Evolutionary conservation across 1,139 yeast genomes (phyloP).

Genomic region (Blastobotrys raffinosifermentans): DNA sequence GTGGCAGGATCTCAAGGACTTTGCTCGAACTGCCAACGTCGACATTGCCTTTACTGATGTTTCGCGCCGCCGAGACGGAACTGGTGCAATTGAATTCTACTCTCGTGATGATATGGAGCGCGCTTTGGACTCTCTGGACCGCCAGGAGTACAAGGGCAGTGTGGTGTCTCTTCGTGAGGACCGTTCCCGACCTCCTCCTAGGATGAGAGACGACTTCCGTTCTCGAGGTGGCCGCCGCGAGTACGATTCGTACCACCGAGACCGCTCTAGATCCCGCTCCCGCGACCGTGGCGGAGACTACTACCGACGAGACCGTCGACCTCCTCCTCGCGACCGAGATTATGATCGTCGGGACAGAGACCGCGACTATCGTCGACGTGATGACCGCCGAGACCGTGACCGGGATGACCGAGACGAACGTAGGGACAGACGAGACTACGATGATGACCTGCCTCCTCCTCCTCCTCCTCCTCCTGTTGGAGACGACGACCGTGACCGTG

Average conservation of each 20-base stretch:
- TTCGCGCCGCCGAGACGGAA: constrained; percentile 29
- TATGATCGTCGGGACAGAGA: constrained; percentile 8
- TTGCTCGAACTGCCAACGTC: constrained; percentile 32
- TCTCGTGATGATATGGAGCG: constrained; percentile 67
- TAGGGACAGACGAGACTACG: constrained; percentile 6
- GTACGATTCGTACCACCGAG: constrained; percentile 28
- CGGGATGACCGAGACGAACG: constrained; percentile 12
- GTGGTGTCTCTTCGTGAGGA: constrained; percentile 59
- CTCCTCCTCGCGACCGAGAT: constrained; percentile 12
- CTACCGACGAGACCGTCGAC: constrained; percentile 12
- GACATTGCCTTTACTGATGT: constrained; percentile 33
- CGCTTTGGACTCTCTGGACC: constrained; percentile 64
- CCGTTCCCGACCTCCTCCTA: constrained; percentile 35
- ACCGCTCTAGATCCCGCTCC: constrained; percentile 1
- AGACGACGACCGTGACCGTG: constrained; percentile 5
- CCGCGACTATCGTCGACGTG: constrained; percentile 14
- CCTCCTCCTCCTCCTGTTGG: constrained; percentile 1
- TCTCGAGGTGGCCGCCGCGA: constrained; percentile 14
- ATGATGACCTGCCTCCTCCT: constrained; percentile 8
- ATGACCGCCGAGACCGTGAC: constrained; percentile 19
- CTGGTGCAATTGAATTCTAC: constrained; percentile 63
- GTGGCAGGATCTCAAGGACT: constrained; percentile 37
- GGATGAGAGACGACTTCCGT: constrained; percentile 5
- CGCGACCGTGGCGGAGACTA: constrained; percentile 15
- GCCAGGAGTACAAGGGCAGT: constrained; percentile 64